Conservation (phyloP, 2,329 filamentous ascomycete species). For the Zasmidium cellare region DNA sequence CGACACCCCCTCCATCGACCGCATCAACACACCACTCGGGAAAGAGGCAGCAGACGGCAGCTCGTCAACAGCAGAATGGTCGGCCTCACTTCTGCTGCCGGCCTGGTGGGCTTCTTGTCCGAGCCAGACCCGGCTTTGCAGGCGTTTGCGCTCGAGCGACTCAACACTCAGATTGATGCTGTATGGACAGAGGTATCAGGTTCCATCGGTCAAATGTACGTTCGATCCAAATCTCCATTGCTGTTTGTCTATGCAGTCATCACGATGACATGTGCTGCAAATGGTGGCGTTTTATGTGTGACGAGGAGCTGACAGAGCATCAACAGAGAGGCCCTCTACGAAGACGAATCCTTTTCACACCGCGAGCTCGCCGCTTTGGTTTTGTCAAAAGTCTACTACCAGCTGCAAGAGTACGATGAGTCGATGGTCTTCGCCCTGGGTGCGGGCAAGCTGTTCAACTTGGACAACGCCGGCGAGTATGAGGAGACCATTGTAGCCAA, state of each 20-base stretch:
- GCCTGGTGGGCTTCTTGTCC: constrained; percentile 90
- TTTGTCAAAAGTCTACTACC: constrained; percentile 97
- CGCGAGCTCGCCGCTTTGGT: constrained; percentile 92
- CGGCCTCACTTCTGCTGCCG: constrained; percentile 88
- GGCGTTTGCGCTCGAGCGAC: constrained; percentile 89
- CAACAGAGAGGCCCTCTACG: constrained; percentile 87
- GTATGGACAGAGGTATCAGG: constrained; percentile 97
- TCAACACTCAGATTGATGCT: constrained; percentile 95
- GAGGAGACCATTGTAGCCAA: constrained; percentile 98
- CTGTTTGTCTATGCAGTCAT: neutral
- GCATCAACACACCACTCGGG: neutral
- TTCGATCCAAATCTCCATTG: constrained; percentile 15
- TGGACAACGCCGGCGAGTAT: constrained; percentile 88
- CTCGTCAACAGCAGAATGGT: constrained; percentile 63
- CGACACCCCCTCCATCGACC: constrained; percentile 13
- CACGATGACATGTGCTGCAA: constrained; percentile 1
- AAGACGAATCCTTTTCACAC: constrained; percentile 92
- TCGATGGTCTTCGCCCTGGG: constrained; percentile 98
- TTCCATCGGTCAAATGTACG: constrained; percentile 89
- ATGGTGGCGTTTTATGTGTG: neutral
- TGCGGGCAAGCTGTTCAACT: constrained; percentile 90
- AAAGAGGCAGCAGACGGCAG: constrained; percentile 2
- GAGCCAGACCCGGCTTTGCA: constrained; percentile 94
- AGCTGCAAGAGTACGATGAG: constrained; percentile 97
- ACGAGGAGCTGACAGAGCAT: constrained; percentile 20